Evolutionary conservation across 2,329 filamentous ascomycete genomes (phyloP), one percentile per base, ranked within the genome.

Genomic region (Colletotrichum australisinense): DNA sequence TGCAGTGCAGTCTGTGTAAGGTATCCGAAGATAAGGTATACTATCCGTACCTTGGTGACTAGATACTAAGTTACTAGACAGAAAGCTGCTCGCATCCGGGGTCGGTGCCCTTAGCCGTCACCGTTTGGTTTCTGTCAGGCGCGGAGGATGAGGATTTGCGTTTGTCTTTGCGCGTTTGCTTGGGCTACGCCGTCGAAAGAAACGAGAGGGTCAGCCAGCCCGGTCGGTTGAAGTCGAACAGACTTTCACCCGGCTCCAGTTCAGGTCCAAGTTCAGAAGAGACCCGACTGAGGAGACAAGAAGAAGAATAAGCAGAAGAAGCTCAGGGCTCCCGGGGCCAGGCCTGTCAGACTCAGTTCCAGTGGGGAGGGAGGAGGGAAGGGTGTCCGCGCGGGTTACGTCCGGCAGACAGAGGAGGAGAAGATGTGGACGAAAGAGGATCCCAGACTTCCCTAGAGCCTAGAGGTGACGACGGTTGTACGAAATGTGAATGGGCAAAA

Each of bases 401-500:
- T 73, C 60, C 60, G 70, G 70, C 67, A 70, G 70, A 65, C 19
- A 35, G 58, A 57, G 30, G 42, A 28, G 24, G 32, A 52, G 26
- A 63, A 14, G n/a, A 4, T 22, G 24, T 35, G n/a, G 16, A 58
- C 8, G 19, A 22, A 46, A 26, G 59, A 57, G 42, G 57, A 28
- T 16, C 58, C 58, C 60, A 57, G 38, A 19, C 38, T 42, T 42
- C 38, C 38, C 38, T 8, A 42, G 19, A 49, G 42, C 42, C 19
- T 9, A 35, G 22, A 38, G 49, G 67, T 73, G 71, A 73, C 67
- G 56, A 71, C 49, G 56, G 52, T 62, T 65, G 67, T 71, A 70
- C 71, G 60, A 73, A 73, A 73, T 71, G 38, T 62, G 71, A 66
- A 73, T 73, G 67, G 58, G 60, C 69, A 35, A 59, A 59, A 46